These are phyloP conservation scores for Flaveria floridana DNA, from an alignment of 140 eudicot genomes.

Conservation along the genomic window DNA sequence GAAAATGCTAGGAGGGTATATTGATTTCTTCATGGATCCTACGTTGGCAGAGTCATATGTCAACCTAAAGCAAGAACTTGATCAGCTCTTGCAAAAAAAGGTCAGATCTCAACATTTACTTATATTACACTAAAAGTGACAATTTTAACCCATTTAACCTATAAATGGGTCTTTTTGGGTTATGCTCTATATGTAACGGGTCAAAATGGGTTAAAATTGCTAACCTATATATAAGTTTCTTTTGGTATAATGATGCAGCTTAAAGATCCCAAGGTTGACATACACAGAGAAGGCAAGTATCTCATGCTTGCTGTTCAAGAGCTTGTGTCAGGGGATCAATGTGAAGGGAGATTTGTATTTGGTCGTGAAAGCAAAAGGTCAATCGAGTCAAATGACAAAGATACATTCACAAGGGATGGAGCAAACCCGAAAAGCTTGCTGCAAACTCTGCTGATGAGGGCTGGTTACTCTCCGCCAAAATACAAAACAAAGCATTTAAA, in stretches of 20 bases:
- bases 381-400: constrained; percentile 47
- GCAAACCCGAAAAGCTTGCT: constrained; percentile 86
- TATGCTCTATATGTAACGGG: not conserved
- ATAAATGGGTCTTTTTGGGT: not conserved
- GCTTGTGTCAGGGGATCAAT: constrained; percentile 83
- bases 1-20: constrained; percentile 85
- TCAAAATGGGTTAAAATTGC: not conserved
- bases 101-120: constrained; percentile 33
- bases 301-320: constrained; percentile 93
- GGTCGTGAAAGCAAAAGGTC: constrained; percentile 81
- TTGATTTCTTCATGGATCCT: constrained; percentile 95
- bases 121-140: constrained; percentile 1
- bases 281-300: constrained; percentile 91
- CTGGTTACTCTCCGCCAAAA: constrained; percentile 95
- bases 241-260: constrained; percentile 46
- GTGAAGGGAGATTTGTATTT: constrained; percentile 90
- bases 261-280: constrained; percentile 66
- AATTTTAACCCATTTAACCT: not conserved
- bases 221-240: constrained; percentile 4
- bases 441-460: constrained; percentile 92
- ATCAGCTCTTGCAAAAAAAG: constrained; percentile 78
- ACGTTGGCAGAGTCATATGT: constrained; percentile 71
- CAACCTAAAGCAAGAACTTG: constrained; percentile 79
- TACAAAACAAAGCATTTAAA: constrained; percentile 92
- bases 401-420: constrained; percentile 78